Base-by-base conservation (phyloP, 805 yeast genomes). In the Saccharomycopsis sp. region DNA sequence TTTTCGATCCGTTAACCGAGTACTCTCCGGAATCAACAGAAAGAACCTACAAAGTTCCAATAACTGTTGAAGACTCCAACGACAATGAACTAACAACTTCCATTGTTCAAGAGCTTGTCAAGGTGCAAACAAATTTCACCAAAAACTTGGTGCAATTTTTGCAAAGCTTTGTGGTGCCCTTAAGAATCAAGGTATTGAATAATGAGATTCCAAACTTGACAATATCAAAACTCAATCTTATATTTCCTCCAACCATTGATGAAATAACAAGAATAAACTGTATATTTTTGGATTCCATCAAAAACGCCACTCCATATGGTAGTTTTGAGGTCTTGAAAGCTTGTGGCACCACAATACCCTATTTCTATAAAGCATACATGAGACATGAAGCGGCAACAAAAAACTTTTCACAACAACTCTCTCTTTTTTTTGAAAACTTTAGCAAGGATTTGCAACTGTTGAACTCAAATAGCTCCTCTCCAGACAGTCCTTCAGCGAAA, bases 221-320 rank as follows among this genome's bases (percentile, higher is more conserved):
- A 1, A 76, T 82, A 2, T 59, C 78, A 2, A 75, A 76, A 50
- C 66, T 88, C 25, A 88, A 89, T 57, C 68, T 76, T 36, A 68
- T 86, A 1, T 87, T 89, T 54, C 96, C 97, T 2, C 96, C 96
- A 1, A 89, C 97, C 0, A 81, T 89, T 15, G 96, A 89, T 59
- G 97, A 89, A 61, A 78, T 89, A 13, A 83, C 94, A 8, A 69
- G 96, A 53, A 79, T 89, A 30, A 88, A 88, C 55, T 84, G 95
- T 54, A 77, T 89, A 4, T 75, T 85, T 44, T 71, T 82, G 47
- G 94, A 82, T 50, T 75, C 92, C 17, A 60, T 89, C 41, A 73
- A 74, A 43, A 59, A 70, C 12, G 89, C 96, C 0, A 53, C 64
- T 2, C 74, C 78, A 0, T 74, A 59, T 54, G 96, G 96, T 2